phyloP scores from a whole-genome alignment of 2,329 filamentous ascomycete genomes.

The Alternaria atra region DNA sequence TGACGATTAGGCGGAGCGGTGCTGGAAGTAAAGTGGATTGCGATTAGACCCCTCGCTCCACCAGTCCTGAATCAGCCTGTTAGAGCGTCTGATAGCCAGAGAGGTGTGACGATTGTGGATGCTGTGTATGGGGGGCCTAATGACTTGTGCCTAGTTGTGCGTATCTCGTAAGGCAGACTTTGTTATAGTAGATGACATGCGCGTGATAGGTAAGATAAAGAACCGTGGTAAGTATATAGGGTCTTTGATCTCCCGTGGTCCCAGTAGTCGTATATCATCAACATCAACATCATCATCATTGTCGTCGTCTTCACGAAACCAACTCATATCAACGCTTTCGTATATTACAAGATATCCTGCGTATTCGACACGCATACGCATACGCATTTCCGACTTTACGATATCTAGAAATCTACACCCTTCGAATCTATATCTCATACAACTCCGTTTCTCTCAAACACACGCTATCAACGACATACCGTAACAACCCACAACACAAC shows the following conservation, averaged over 20 bases:
- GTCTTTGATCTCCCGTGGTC: neutral
- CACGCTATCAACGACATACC: neutral
- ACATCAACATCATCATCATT: neutral
- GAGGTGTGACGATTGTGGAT: neutral
- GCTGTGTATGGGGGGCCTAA: neutral
- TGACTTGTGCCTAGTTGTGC: neutral
- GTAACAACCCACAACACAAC: no score
- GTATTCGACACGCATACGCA: no score
- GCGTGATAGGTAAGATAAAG: neutral
- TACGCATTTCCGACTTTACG: neutral
- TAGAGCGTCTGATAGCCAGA: no score
- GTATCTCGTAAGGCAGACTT: neutral
- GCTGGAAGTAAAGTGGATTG: neutral
- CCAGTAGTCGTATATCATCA: no score
- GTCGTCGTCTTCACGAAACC: neutral
- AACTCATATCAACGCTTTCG: neutral
- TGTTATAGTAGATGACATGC: neutral
- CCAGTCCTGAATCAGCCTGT: neutral
- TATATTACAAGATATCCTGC: neutral
- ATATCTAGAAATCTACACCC: no score
- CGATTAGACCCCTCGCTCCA: neutral
- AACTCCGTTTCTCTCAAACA: neutral
- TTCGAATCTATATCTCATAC: no score
- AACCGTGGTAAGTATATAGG: slow-evolving; percentile 1
- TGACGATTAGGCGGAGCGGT: neutral